These are phyloP conservation scores for Metroxylon sagu DNA, from an alignment of 176 grass and related monocot genomes.

Conservation along the genomic window DNA sequence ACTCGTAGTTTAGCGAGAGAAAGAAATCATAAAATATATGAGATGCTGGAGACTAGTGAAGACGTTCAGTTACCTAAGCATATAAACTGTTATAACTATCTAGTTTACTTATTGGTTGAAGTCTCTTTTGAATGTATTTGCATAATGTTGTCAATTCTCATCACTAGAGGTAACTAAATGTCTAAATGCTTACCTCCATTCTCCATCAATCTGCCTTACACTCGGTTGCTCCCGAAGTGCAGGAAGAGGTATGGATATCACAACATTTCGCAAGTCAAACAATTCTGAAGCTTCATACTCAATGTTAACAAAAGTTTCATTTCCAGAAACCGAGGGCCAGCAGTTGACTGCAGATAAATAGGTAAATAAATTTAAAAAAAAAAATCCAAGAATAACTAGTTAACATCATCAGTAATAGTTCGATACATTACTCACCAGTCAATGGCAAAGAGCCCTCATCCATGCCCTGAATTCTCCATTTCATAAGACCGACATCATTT, in stretches of 20 bases:
- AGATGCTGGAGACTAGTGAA: too few species aligned
- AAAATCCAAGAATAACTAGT: conserved; percentile 5
- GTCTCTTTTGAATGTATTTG: too few species aligned
- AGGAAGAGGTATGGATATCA: conserved; percentile 70
- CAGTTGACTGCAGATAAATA: conserved; percentile 52
- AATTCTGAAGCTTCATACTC: conserved; percentile 80
- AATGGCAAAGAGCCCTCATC: conserved; percentile 58
- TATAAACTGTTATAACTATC: too few species aligned
- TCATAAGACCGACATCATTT: conserved; percentile 82
- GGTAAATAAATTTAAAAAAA: conserved; percentile 12
- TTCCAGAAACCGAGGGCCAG: conserved; percentile 71
- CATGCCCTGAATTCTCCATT: conserved; percentile 90
- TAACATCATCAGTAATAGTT: not conserved
- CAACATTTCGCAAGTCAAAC: conserved; percentile 75
- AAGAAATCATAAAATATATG: too few species aligned
- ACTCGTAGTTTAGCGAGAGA: too few species aligned
- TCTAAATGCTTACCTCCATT: conserved; percentile 70
- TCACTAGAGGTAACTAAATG: too few species aligned
- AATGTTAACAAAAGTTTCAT: conserved; percentile 77
- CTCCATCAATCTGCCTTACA: conserved; percentile 82
- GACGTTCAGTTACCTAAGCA: too few species aligned
- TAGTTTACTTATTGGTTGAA: too few species aligned
- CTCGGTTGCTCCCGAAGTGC: conserved; percentile 53
- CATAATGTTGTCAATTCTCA: too few species aligned
- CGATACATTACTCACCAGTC: conserved; percentile 36